phyloP scores from a whole-genome alignment of 1,139 yeast genomes.

The Geotrichum siamense region DNA sequence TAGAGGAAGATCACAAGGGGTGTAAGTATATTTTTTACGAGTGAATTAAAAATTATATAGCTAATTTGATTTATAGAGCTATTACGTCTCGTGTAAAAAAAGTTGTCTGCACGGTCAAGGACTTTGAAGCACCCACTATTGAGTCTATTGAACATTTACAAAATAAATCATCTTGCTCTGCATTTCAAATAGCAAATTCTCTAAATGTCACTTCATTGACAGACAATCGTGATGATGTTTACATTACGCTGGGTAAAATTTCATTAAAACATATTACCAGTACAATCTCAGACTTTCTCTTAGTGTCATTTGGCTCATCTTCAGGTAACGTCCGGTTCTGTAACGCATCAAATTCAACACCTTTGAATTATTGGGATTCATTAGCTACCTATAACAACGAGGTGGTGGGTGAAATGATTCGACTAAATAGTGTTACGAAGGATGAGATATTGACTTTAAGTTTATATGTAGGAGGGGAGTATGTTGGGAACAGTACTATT shows the following conservation, averaged over 20 bases:
- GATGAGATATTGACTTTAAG: slow-evolving; percentile 53
- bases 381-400: slow-evolving; percentile 73
- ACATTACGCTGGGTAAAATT: slow-evolving; percentile 27
- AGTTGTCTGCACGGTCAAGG: slow-evolving; percentile 64
- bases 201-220: slow-evolving; percentile 26
- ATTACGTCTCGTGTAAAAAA: slow-evolving; percentile 76
- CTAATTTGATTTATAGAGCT: slow-evolving; percentile 29
- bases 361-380: slow-evolving; percentile 57
- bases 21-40: slow-evolving; percentile 30
- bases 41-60: no score
- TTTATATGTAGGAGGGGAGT: slow-evolving; percentile 57
- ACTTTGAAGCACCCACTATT: slow-evolving; percentile 51
- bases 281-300: slow-evolving; percentile 22
- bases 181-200: slow-evolving; percentile 28
- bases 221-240: slow-evolving; percentile 28
- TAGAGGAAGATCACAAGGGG: slow-evolving; percentile 67
- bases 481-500: slow-evolving; percentile 48
- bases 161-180: slow-evolving; percentile 31
- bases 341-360: slow-evolving; percentile 60
- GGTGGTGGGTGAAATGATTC: slow-evolving; percentile 60
- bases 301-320: slow-evolving; percentile 26
- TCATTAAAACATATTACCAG: slow-evolving; percentile 22
- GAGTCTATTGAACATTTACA: slow-evolving; percentile 40
- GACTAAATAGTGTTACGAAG: slow-evolving; percentile 49
- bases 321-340: slow-evolving; percentile 34